Base-by-base conservation (phyloP, 73 alveolate species). In the Paraurostyla sp. region DNA sequence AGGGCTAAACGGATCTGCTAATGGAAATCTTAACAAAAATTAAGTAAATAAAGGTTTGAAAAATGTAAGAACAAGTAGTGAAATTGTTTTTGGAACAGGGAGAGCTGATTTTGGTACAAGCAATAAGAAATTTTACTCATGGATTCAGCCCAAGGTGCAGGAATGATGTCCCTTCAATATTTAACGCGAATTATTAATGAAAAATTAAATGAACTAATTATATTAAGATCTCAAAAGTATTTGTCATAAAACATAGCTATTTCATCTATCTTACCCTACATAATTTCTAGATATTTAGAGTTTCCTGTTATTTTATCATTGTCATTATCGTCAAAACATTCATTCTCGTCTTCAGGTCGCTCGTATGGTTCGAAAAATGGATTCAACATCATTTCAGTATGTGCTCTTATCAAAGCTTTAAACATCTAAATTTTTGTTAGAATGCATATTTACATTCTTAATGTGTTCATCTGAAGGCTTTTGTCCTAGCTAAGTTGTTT, bases 321-420 rank as follows among this genome's bases (percentile, higher is more conserved):
- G 52, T 78, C 89, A 15, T 33, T 78, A 43, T 78, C 69, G 27
- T 78, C 89, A 73, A 48, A 73, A 33, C 87, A 73, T 33, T 73
- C 87, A 30, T 52, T 30, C 62, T 78, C 76, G 22, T 52, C 76
- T n/a, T 54, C 80, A 7, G 27, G 62, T 9, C 80, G 32, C 20
- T 78, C 78, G 42, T 11, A 52, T 20, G 78, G 78, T 27, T 78
- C 89, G 52, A 51, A 78, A 41, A 78, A 78, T 1, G 89, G 89
- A 54, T 78, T 78, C 23, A 78, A 35, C 69, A 78, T 36, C 78
- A 78, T 46, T 11, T 78, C 89, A 6, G 89, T 51, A 54, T 78
- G 89, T 6, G 69, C 89, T 20, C 60, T 25, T 9, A 78, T 52
- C 4, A 78, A 23, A 16, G 46, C 52, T 20, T 51, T 78, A 54